Percentiles rank a stretch among this genome's conserved stretches.
These are phyloP conservation scores for Ensete ventricosum DNA, from an alignment of 176 grass and related monocot genomes.

Conservation along the genomic window DNA sequence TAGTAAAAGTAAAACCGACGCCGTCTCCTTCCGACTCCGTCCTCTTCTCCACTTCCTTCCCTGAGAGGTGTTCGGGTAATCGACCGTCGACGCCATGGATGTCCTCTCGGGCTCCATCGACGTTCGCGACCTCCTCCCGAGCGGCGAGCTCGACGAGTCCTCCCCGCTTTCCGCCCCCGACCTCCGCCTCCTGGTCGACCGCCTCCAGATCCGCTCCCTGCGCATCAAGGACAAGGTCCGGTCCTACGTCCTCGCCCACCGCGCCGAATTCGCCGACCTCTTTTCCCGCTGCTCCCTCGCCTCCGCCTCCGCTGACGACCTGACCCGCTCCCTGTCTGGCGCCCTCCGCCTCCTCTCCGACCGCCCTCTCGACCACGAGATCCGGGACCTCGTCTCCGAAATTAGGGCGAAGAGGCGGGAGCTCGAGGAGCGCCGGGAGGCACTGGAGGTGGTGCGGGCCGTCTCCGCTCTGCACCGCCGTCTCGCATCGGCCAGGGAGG, in stretches of 20 bases:
- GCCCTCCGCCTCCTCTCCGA: slow-evolving; percentile 59
- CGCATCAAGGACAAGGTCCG: slow-evolving; percentile 57
- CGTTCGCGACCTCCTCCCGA: slow-evolving; percentile 75
- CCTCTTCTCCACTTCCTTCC: no score
- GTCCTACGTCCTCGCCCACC: slow-evolving; percentile 61
- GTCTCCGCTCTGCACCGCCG: slow-evolving; percentile 39
- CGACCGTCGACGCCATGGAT: neutral
- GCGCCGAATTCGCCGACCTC: slow-evolving; percentile 37
- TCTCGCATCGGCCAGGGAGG: slow-evolving; percentile 48
- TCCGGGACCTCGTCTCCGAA: slow-evolving; percentile 48
- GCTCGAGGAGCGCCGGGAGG: slow-evolving; percentile 61
- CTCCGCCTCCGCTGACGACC: slow-evolving; percentile 23
- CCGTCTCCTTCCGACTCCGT: no score
- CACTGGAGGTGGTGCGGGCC: slow-evolving; percentile 39
- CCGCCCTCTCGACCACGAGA: slow-evolving; percentile 54
- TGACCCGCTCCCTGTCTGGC: slow-evolving; percentile 30
- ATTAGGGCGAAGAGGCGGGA: slow-evolving; percentile 42
- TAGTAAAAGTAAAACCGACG: no score
- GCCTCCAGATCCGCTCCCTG: slow-evolving; percentile 74
- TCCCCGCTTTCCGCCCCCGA: slow-evolving; percentile 82
- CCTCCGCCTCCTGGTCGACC: slow-evolving; percentile 84
- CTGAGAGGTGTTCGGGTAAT: neutral
- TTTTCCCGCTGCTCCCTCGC: slow-evolving; percentile 44
- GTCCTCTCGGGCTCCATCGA: slow-evolving; percentile 41
- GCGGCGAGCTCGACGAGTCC: slow-evolving; percentile 56